Conservation (phyloP, 169 alveolate species). For the Pseudocohnilembus persalinus region DNA sequence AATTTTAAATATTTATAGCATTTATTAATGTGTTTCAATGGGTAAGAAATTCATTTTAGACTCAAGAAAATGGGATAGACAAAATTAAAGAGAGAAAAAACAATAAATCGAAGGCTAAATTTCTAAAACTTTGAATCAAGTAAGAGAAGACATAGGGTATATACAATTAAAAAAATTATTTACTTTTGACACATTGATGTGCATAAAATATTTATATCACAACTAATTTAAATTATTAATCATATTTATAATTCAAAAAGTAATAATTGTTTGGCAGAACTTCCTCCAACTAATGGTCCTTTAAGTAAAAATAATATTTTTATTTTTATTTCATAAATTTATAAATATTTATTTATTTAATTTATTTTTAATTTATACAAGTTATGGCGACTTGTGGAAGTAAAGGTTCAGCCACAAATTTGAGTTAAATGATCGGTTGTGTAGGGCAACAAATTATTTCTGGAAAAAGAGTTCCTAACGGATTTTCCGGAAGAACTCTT, state of each 20-base stretch:
- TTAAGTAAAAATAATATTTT: neutral
- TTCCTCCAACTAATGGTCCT: constrained; percentile 86
- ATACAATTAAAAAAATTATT: too few species aligned
- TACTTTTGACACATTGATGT: too few species aligned
- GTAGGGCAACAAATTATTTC: constrained; percentile 98
- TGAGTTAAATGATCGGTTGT: constrained; percentile 99
- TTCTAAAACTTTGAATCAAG: constrained; percentile 80
- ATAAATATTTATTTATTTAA: too few species aligned
- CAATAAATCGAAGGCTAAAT: constrained; percentile 87
- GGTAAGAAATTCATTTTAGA: neutral
- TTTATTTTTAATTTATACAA: constrained; percentile 75
- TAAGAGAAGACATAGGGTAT: constrained; percentile 93
- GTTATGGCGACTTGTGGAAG: constrained; percentile 98
- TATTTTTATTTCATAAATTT: too few species aligned
- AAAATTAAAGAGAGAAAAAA: constrained; percentile 85
- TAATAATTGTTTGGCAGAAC: constrained; percentile 84
- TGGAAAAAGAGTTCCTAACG: constrained; percentile 96
- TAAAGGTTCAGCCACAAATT: constrained; percentile 97
- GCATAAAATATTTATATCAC: too few species aligned
- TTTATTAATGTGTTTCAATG: neutral
- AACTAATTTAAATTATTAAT: too few species aligned
- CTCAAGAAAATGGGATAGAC: constrained; percentile 59
- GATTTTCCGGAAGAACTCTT: constrained; percentile 95
- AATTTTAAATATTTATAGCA: neutral
- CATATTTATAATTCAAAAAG: neutral